Conservation (phyloP, 352 stramenopile genomes). For the Pythium aquatile region DNA sequence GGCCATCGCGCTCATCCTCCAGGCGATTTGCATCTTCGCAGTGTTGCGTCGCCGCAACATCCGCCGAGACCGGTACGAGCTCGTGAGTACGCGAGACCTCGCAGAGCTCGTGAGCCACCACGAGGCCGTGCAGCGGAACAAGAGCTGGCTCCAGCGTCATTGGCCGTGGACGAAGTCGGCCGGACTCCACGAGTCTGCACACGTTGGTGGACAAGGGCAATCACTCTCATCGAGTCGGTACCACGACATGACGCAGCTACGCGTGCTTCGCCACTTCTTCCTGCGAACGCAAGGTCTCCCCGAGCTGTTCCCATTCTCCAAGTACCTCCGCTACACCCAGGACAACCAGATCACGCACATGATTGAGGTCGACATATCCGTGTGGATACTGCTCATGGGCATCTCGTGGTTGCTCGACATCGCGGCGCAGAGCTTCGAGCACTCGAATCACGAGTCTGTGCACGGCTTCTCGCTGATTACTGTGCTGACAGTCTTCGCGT, state of each 20-base stretch:
- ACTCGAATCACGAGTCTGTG: not conserved
- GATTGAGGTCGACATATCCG: slow-evolving; percentile 63
- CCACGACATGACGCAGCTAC: slow-evolving; percentile 17
- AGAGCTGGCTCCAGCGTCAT: slow-evolving; percentile 13
- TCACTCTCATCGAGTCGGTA: slow-evolving; percentile 3
- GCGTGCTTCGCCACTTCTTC: slow-evolving; percentile 28
- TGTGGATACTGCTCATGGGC: slow-evolving; percentile 30
- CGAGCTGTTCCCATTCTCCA: slow-evolving; percentile 51
- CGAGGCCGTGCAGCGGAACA: slow-evolving; percentile 17
- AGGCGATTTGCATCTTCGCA: slow-evolving; percentile 31
- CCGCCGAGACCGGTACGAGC: slow-evolving; percentile 17
- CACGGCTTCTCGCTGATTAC: slow-evolving; percentile 7
- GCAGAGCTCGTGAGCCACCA: slow-evolving; percentile 12
- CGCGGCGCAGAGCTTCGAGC: not conserved
- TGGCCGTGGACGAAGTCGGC: slow-evolving; percentile 4
- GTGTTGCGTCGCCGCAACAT: slow-evolving; percentile 31
- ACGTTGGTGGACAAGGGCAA: not conserved
- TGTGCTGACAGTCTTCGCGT: slow-evolving; percentile 20
- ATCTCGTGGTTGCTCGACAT: slow-evolving; percentile 18
- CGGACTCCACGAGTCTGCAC: not conserved
- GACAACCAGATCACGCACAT: slow-evolving; percentile 78
- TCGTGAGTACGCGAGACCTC: slow-evolving; percentile 28
- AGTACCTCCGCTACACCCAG: slow-evolving; percentile 69
- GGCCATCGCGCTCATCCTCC: slow-evolving; percentile 31
- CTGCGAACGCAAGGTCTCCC: slow-evolving; percentile 19